Percentiles rank a stretch among this genome's conserved stretches.
Conservation (phyloP, 768 basidiomycete genomes). For the Tulasnella sp. region DNA sequence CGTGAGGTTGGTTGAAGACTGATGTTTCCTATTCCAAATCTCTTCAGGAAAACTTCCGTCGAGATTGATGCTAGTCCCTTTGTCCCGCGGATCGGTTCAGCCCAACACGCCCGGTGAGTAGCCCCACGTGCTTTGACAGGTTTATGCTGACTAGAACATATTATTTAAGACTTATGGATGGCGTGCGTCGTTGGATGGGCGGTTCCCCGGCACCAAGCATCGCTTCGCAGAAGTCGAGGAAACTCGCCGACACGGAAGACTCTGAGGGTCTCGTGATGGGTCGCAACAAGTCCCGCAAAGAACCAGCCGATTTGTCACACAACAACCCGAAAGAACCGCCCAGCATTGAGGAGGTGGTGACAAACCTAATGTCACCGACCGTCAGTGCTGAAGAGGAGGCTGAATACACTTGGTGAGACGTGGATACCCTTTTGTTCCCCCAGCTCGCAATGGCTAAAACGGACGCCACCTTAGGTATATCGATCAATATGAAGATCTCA, state of each 20-base stretch:
- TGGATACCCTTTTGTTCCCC: neutral
- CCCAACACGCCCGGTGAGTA: constrained; percentile 45
- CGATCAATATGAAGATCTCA: constrained; percentile 69
- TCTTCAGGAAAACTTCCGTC: constrained; percentile 64
- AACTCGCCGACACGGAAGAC: constrained; percentile 18
- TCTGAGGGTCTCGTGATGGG: neutral
- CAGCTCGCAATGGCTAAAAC: neutral
- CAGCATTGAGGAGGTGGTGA: constrained; percentile 64
- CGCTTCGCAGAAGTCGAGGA: constrained; percentile 36
- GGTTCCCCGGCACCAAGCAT: constrained; percentile 47
- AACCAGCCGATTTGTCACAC: constrained; percentile 36
- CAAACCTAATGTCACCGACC: constrained; percentile 60
- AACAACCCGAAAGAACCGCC: constrained; percentile 38
- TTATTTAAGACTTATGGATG: constrained; percentile 66
- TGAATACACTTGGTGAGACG: constrained; percentile 70
- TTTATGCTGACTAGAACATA: neutral
- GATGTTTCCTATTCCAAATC: constrained; percentile 15
- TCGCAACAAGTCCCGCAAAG: constrained; percentile 17
- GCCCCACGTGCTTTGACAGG: constrained; percentile 23
- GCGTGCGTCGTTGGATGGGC: constrained; percentile 77
- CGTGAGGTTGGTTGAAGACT: neutral
- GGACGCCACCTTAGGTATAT: constrained; percentile 57
- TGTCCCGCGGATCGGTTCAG: constrained; percentile 51
- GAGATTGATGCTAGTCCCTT: constrained; percentile 78
- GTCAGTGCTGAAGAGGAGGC: constrained; percentile 66